These are phyloP conservation scores for Monilinia polystroma DNA, from an alignment of 2,329 filamentous ascomycete species.

Conservation along the genomic window DNA sequence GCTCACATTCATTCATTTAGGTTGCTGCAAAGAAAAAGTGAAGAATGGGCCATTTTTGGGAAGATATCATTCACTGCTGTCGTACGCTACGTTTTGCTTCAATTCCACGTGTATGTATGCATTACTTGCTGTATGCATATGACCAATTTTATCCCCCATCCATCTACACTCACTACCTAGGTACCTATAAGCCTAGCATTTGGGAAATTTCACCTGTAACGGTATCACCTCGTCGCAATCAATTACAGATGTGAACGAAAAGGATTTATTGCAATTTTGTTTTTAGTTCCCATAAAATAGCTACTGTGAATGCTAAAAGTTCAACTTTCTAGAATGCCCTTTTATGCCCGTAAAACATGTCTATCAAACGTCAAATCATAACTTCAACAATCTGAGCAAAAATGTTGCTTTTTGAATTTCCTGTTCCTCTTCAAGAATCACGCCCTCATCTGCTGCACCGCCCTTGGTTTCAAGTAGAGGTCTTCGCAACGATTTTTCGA, in stretches of 20 bases:
- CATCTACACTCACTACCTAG: background rate
- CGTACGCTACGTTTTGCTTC: background rate
- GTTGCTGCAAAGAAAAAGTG: slow-evolving; percentile 52
- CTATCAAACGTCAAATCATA: slow-evolving; percentile 48
- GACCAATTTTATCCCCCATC: background rate
- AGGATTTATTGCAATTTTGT: background rate
- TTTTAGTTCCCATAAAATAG: background rate
- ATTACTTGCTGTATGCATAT: background rate
- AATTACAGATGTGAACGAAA: background rate
- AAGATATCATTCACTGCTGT: background rate
- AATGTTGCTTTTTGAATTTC: slow-evolving; percentile 82
- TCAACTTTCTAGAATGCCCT: slow-evolving; percentile 11
- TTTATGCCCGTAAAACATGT: background rate
- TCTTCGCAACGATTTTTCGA: slow-evolving; percentile 75
- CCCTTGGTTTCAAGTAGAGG: slow-evolving; percentile 44
- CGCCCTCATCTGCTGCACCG: slow-evolving; percentile 43
- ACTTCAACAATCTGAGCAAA: slow-evolving; percentile 70
- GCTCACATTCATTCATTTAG: slow-evolving; percentile 40
- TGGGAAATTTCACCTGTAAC: background rate
- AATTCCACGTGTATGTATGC: background rate
- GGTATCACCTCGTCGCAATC: background rate
- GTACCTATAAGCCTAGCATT: background rate
- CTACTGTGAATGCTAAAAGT: background rate
- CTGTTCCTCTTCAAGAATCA: slow-evolving; percentile 81
- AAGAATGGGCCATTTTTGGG: background rate